A percentile compares a stretch with the other conserved stretches of the same genome.
Conservation (phyloP, 371 early-diverging fungal genomes). For the Saksenaea vasiformis region DNA sequence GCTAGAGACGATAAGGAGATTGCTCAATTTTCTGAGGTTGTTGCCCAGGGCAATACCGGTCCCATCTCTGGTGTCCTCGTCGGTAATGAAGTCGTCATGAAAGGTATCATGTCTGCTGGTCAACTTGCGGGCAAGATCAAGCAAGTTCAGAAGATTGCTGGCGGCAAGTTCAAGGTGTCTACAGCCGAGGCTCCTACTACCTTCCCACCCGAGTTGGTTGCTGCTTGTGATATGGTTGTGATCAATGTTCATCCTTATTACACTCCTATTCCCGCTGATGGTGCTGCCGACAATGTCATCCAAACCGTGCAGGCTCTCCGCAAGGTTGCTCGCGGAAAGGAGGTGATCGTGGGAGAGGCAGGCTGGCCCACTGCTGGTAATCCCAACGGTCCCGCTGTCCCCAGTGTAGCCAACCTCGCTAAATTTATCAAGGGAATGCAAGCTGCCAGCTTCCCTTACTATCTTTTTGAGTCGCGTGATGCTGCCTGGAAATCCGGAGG, state of each 20-base stretch:
- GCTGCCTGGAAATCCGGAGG: constrained; percentile 59
- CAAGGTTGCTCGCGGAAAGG: constrained; percentile 42
- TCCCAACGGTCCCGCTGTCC: constrained; percentile 43
- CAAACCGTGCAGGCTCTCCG: constrained; percentile 45
- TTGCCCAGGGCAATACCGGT: constrained; percentile 13
- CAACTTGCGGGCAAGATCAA: constrained; percentile 35
- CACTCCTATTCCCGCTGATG: constrained; percentile 26
- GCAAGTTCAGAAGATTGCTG: constrained; percentile 41
- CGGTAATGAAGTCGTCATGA: constrained; percentile 47
- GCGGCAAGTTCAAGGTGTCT: constrained; percentile 42
- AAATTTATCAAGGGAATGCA: constrained; percentile 43
- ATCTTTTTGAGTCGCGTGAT: constrained; percentile 65
- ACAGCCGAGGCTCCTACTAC: constrained; percentile 52
- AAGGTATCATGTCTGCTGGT: constrained; percentile 17
- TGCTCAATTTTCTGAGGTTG: constrained; percentile 13
- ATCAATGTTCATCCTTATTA: constrained; percentile 66
- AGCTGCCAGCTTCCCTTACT: constrained; percentile 47
- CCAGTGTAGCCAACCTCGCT: constrained; percentile 46
- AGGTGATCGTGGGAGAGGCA: constrained; percentile 59
- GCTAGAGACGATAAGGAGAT: constrained; percentile 33
- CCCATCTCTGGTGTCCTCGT: constrained; percentile 37
- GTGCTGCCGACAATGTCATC: constrained; percentile 33
- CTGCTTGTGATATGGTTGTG: constrained; percentile 45
- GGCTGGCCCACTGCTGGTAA: constrained; percentile 71
- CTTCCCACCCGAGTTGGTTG: constrained; percentile 33